These are phyloP conservation scores for Globisporangium abappressorium DNA, from an alignment of 352 stramenopile species.

Conservation along the genomic window DNA sequence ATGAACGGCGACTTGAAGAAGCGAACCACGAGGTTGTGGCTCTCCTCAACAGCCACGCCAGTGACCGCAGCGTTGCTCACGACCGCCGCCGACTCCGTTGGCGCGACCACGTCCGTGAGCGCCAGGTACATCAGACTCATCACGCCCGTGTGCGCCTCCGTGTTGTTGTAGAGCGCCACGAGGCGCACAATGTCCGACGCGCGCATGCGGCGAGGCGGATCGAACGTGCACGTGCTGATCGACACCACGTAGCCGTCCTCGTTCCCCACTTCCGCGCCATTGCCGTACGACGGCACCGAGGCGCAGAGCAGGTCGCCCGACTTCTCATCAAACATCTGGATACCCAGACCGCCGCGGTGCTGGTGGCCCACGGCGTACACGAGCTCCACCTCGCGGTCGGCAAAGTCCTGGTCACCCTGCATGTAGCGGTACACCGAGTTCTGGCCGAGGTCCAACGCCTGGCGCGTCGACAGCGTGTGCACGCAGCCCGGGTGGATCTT, in stretches of 20 bases:
- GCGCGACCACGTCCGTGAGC: slow-evolving; percentile 46
- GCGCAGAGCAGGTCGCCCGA: slow-evolving; percentile 66
- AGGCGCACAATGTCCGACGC: slow-evolving; percentile 68
- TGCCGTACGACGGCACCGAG: slow-evolving; percentile 65
- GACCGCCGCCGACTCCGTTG: slow-evolving; percentile 12
- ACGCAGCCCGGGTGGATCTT: slow-evolving; percentile 69
- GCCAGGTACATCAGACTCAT: slow-evolving; percentile 83
- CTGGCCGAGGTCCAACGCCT: slow-evolving; percentile 45
- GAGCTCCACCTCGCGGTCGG: slow-evolving; percentile 63
- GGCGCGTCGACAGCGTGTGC: slow-evolving; percentile 70
- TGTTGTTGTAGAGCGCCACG: slow-evolving; percentile 83
- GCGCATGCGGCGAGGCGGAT: slow-evolving; percentile 66
- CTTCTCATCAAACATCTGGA: slow-evolving; percentile 68
- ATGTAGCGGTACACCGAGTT: slow-evolving; percentile 23
- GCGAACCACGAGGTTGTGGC: slow-evolving; percentile 5
- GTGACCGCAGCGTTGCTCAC: slow-evolving; percentile 7
- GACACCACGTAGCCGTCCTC: slow-evolving; percentile 68
- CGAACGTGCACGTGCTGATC: slow-evolving; percentile 76
- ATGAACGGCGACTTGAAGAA: slow-evolving; percentile 15
- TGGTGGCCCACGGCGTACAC: slow-evolving; percentile 81
- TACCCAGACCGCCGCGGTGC: slow-evolving; percentile 67
- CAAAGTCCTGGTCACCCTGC: slow-evolving; percentile 19
- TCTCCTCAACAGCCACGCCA: not conserved
- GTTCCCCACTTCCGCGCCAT: slow-evolving; percentile 50
- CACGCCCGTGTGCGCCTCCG: slow-evolving; percentile 62